phyloP scores from a whole-genome alignment of 495 filamentous ascomycete species.

The Tuber aestivum region DNA sequence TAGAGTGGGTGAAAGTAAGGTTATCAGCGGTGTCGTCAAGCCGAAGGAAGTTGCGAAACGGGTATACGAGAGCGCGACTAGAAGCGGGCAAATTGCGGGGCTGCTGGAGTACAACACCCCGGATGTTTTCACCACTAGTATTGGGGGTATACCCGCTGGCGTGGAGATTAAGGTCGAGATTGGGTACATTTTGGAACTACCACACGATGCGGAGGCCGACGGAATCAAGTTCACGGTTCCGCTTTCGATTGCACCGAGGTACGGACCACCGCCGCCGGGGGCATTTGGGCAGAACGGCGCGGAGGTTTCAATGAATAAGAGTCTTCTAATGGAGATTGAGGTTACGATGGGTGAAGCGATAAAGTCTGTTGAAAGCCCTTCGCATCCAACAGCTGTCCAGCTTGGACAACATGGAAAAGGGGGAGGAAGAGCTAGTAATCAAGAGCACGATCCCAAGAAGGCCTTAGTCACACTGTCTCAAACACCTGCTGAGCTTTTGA shows the following conservation, averaged over 20 bases:
- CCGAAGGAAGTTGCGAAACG: slow-evolving; percentile 53
- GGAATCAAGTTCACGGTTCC: slow-evolving; percentile 63
- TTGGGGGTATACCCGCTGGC: slow-evolving; percentile 58
- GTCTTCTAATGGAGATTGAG: slow-evolving; percentile 57
- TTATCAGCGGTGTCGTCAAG: slow-evolving; percentile 56
- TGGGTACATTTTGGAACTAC: slow-evolving; percentile 59
- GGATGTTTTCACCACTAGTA: slow-evolving; percentile 59
- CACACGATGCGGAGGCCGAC: slow-evolving; percentile 57
- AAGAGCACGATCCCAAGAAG: slow-evolving; percentile 49
- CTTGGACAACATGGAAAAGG: slow-evolving; percentile 48
- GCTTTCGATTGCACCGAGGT: slow-evolving; percentile 56
- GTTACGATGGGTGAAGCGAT: slow-evolving; percentile 56
- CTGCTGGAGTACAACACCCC: slow-evolving; percentile 56
- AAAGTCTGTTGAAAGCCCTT: slow-evolving; percentile 55
- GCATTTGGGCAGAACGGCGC: slow-evolving; percentile 18
- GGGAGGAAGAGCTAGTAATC: slow-evolving; percentile 36
- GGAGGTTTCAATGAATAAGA: slow-evolving; percentile 33
- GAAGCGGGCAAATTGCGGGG: slow-evolving; percentile 56
- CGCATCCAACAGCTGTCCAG: slow-evolving; percentile 57
- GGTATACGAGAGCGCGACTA: slow-evolving; percentile 52
- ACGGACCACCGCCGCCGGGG: slow-evolving; percentile 48
- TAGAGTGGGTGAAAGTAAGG: slow-evolving; percentile 47
- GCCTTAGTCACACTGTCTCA: slow-evolving; percentile 58
- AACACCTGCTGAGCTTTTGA: slow-evolving; percentile 47
- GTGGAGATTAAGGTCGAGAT: slow-evolving; percentile 53